phyloP scores from a whole-genome alignment of 1,284 basidiomycete species.

The Mycena sp. region DNA sequence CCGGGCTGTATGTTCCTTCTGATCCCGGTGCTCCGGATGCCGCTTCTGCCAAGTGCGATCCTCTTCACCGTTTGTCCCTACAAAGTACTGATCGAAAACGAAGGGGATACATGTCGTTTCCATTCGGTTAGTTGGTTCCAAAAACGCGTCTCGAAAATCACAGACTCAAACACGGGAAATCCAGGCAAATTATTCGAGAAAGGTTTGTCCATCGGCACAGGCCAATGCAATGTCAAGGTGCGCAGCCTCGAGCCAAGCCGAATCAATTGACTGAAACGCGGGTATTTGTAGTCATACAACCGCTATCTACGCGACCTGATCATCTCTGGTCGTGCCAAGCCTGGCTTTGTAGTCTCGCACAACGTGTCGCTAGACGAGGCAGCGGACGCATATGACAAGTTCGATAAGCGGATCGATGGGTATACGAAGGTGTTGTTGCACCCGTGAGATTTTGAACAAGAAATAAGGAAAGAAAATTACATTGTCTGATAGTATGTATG shows the following conservation, averaged over 20 bases:
- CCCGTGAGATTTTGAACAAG: constrained; percentile 43
- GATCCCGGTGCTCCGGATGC: constrained; percentile 63
- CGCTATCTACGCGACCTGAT: constrained; percentile 62
- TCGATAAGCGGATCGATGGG: constrained; percentile 58
- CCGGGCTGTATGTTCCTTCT: constrained; percentile 60
- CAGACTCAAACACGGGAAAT: no score
- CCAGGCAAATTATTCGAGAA: constrained; percentile 61
- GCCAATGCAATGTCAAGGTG: constrained; percentile 65
- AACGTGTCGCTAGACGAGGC: constrained; percentile 56
- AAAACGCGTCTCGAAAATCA: no score
- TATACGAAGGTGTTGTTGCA: constrained; percentile 61
- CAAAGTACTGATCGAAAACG: background rate
- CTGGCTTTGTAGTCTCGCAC: constrained; percentile 62
- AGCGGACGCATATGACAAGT: constrained; percentile 58
- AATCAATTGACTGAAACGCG: background rate
- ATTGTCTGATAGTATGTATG: no score
- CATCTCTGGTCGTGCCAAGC: constrained; percentile 59
- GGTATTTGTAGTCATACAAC: constrained; percentile 54
- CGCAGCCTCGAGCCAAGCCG: background rate
- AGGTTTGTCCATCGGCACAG: constrained; percentile 58
- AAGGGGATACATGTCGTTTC: constrained; percentile 60
- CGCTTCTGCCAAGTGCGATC: constrained; percentile 54
- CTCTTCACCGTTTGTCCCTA: background rate
- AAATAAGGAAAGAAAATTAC: no score
- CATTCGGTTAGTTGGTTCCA: constrained; percentile 47